Conservation (phyloP, 352 stramenopile species). For the Phytophthora rubi region DNA sequence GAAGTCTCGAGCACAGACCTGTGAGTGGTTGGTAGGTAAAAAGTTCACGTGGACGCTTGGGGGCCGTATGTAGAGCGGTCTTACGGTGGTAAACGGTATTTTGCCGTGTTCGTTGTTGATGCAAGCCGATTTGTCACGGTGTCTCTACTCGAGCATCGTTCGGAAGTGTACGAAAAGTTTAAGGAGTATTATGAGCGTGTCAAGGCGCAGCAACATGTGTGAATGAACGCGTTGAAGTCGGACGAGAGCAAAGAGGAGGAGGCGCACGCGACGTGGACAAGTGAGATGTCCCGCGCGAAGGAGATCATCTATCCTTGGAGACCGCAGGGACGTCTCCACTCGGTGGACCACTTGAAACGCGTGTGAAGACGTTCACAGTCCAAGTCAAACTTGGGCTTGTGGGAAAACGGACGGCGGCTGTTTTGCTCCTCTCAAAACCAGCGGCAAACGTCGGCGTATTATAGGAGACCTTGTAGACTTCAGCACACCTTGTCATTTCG, state of each 20-base stretch:
- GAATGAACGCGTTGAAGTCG: slow-evolving; percentile 21
- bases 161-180: slow-evolving; percentile 29
- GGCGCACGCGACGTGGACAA: too few species aligned
- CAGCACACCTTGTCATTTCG: too few species aligned
- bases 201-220: slow-evolving; percentile 15
- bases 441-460: too few species aligned
- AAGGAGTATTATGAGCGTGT: slow-evolving; percentile 19
- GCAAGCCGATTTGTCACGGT: slow-evolving; percentile 20
- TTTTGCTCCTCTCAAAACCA: too few species aligned
- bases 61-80: slow-evolving; percentile 1
- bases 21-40: slow-evolving; percentile 10
- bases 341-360: too few species aligned
- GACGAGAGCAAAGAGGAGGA: slow-evolving; percentile 5
- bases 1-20: neutral
- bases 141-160: slow-evolving; percentile 15
- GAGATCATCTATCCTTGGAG: too few species aligned
- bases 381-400: too few species aligned
- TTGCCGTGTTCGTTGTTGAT: slow-evolving; percentile 20
- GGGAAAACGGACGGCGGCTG: too few species aligned
- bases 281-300: too few species aligned
- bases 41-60: slow-evolving; percentile 3
- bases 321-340: too few species aligned
- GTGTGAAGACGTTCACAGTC: too few species aligned
- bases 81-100: slow-evolving; percentile 1
- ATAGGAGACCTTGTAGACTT: too few species aligned